These are phyloP conservation scores for Phialemonium atrogriseum DNA, from an alignment of 2,329 filamentous ascomycete genomes.

Conservation along the genomic window DNA sequence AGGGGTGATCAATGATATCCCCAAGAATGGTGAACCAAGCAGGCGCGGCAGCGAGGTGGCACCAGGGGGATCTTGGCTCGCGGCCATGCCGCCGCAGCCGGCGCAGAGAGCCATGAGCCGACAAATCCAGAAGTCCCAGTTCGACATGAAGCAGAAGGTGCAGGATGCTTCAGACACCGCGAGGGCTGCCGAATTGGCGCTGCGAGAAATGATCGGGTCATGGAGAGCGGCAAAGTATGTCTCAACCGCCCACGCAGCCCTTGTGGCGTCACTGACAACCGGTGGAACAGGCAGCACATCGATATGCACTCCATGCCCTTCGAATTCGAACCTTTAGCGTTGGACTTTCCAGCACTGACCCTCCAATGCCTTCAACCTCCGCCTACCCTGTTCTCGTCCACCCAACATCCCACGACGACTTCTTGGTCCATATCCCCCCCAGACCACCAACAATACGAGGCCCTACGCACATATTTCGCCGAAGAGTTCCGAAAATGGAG, in stretches of 20 bases:
- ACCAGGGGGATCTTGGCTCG: slow-evolving; percentile 20
- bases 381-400: slow-evolving; percentile 72
- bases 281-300: slow-evolving; percentile 39
- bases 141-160: slow-evolving; percentile 55
- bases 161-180: slow-evolving; percentile 71
- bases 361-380: slow-evolving; percentile 74
- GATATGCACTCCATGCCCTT: slow-evolving; percentile 50
- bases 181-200: slow-evolving; percentile 72
- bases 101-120: slow-evolving; percentile 37
- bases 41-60: slow-evolving; percentile 13
- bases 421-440: slow-evolving; percentile 80
- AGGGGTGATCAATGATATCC: slow-evolving; percentile 69
- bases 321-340: slow-evolving; percentile 76
- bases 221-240: slow-evolving; percentile 74
- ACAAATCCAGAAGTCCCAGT: slow-evolving; percentile 48
- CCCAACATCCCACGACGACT: slow-evolving; percentile 66
- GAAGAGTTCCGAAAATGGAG: slow-evolving; percentile 62
- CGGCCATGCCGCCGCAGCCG: slow-evolving; percentile 25
- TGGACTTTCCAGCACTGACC: slow-evolving; percentile 80
- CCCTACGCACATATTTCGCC: slow-evolving; percentile 58
- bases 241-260: too few relatives aligned
- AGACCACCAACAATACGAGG: slow-evolving; percentile 62
- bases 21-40: slow-evolving; percentile 36
- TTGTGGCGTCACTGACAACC: slow-evolving; percentile 8
- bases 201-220: slow-evolving; percentile 74